A percentile compares a stretch with the other conserved stretches of the same genome.
Conservation (phyloP, 805 yeast species). For the Hanseniaspora taiwanica region DNA sequence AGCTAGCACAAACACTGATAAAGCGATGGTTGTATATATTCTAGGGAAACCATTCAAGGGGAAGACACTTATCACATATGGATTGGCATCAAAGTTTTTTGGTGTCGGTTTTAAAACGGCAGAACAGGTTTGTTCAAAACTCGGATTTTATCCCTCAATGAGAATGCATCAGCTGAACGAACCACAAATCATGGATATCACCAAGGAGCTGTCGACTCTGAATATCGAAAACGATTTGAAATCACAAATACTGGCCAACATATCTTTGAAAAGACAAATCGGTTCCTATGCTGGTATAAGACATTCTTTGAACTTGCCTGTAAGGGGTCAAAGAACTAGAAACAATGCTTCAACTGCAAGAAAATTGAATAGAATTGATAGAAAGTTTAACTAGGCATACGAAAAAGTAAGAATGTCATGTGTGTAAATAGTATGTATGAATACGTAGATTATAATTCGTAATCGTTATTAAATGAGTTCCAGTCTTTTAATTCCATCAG, state of each 20-base stretch:
- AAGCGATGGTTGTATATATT: constrained; percentile 36
- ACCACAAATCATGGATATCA: constrained; percentile 70
- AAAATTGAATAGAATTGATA: constrained; percentile 65
- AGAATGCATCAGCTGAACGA: constrained; percentile 87
- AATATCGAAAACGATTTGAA: constrained; percentile 71
- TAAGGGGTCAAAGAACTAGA: constrained; percentile 82
- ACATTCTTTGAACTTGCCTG: constrained; percentile 75
- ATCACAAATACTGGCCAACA: constrained; percentile 65
- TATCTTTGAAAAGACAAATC: constrained; percentile 60
- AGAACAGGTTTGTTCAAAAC: constrained; percentile 63
- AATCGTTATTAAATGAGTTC: constrained; percentile 33
- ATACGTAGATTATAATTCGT: constrained; percentile 13
- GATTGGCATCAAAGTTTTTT: constrained; percentile 67
- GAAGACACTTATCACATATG: constrained; percentile 31
- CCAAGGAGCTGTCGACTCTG: constrained; percentile 75
- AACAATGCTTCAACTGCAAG: constrained; percentile 85
- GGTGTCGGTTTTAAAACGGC: constrained; percentile 78
- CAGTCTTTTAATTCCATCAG: constrained; percentile 46
- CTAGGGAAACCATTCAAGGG: constrained; percentile 39
- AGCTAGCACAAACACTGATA: neutral
- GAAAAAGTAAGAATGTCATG: neutral
- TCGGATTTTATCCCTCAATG: constrained; percentile 88
- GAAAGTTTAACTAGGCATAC: constrained; percentile 25
- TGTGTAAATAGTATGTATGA: neutral
- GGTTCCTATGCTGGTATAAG: constrained; percentile 84